Evolutionary conservation across 257 asterid genomes (phyloP).

Genomic region (Paulownia fortunei): DNA sequence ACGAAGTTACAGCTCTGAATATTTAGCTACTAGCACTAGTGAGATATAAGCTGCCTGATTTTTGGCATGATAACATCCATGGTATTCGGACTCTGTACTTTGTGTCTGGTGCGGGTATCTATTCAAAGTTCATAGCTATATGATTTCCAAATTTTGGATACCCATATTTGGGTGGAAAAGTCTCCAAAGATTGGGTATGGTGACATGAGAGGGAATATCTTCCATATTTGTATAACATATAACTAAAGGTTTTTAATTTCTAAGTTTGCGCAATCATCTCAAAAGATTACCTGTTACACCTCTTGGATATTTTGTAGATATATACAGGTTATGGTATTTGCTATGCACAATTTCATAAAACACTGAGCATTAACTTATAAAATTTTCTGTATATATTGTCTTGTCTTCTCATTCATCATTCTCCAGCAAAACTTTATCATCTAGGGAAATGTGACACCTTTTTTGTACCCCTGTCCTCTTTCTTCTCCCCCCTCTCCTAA

Average conservation of each 20-base stretch:
- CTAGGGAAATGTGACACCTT: not conserved
- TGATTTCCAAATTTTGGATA: not conserved
- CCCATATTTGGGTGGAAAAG: not conserved
- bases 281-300: not conserved
- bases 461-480: not conserved
- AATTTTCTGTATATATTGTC: not conserved
- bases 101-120: not conserved
- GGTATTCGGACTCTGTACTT: not conserved
- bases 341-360: not conserved
- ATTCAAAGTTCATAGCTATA: not conserved
- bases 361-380: not conserved
- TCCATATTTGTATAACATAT: not conserved
- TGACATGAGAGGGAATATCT: not conserved
- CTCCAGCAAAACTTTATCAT: not conserved
- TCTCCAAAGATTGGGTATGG: not conserved
- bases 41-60: not conserved
- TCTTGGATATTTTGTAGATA: constrained; percentile 1
- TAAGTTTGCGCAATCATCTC: not conserved
- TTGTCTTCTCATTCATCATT: not conserved
- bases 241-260: not conserved
- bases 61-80: not conserved
- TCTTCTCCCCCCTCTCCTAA: not conserved
- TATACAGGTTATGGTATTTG: not conserved
- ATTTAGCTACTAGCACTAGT: not conserved
- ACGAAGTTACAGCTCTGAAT: not conserved